Evolutionary conservation across 176 grass and related monocot species (phyloP), one percentile per base, ranked within the genome.

Genomic region (Musa schizocarpa): DNA sequence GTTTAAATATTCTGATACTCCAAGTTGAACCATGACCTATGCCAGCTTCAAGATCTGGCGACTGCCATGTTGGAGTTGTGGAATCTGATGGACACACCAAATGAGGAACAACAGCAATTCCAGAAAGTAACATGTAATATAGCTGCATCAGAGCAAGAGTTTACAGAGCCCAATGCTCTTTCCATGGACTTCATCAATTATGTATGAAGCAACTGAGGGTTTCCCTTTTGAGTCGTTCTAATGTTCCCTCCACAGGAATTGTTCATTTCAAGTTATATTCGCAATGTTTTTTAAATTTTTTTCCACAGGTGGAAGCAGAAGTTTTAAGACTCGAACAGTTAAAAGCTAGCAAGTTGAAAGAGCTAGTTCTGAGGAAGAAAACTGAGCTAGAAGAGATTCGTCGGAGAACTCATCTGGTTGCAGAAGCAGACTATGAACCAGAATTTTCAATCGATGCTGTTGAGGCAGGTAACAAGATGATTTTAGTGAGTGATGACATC

Each of bases 41-140:
- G 58, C 16, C 68, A 91, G 94, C 84, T 97, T 79, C 94, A 98
- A 78, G 90, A 98, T 79, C 84, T 91, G 27, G 77, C 83, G 49
- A 87, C 43, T 48, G 81, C 75, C 58, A 91, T 98, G 90, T 84
- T 98, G 58, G 88, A 98, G 80, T 74, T 98, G 22, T 98, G 95
- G 95, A 79, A 86, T 65, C 81, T 98, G 68, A 89, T 98, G 95
- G 95, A 98, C 80, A 94, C 86, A 80, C 95, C 95, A 59, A 63
- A 80, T 23, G 95, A 98, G 80, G 95, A 98, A 86, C 95, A 98
- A 77, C 77, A 59, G 43, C 80, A 73, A 56, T 98, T 98, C 74
- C 90, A 81, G 76, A 83, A 84, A 71, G 90, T 98, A 9, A 87
- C 86, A 9, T 98, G 90, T 65, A 98, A 98, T 74, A 89, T 98